Conservation (phyloP, 2,329 filamentous ascomycete genomes). For the Geosmithia flava region DNA sequence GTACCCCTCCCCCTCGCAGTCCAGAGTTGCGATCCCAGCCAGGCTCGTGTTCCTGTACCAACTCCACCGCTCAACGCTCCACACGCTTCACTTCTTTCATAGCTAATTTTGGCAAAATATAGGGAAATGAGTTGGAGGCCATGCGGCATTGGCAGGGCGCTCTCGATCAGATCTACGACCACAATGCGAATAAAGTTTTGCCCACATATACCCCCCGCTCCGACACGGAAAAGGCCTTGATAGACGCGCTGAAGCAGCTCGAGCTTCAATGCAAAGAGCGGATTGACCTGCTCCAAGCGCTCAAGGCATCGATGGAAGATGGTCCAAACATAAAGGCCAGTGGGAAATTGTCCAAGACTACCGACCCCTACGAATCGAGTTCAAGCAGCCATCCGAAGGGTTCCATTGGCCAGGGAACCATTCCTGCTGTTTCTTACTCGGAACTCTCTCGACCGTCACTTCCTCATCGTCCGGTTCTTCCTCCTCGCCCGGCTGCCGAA, state of each 20-base stretch:
- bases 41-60: too few relatives aligned
- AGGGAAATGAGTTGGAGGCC: slow-evolving; percentile 89
- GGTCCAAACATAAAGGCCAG: slow-evolving; percentile 4
- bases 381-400: slow-evolving; percentile 24
- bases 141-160: slow-evolving; percentile 82
- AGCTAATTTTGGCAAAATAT: slow-evolving; percentile 2
- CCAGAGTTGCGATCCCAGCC: not conserved
- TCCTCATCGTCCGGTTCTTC: slow-evolving; percentile 43
- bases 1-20: not conserved
- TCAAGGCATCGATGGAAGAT: slow-evolving; percentile 52
- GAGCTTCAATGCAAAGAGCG: slow-evolving; percentile 90
- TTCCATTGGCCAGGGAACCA: slow-evolving; percentile 70
- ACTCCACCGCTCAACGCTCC: too few relatives aligned
- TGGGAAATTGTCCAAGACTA: slow-evolving; percentile 8
- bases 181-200: slow-evolving; percentile 65
- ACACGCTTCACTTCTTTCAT: slow-evolving; percentile 1
- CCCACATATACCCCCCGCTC: slow-evolving; percentile 57
- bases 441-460: slow-evolving; percentile 63
- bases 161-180: slow-evolving; percentile 78
- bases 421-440: slow-evolving; percentile 67
- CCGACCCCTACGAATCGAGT: slow-evolving; percentile 9
- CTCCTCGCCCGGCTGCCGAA: slow-evolving; percentile 41
- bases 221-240: slow-evolving; percentile 73
- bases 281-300: slow-evolving; percentile 74
- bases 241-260: slow-evolving; percentile 69